These are phyloP conservation scores for Hansenula lynferdii DNA, from an alignment of 1,139 yeast species.

Conservation along the genomic window DNA sequence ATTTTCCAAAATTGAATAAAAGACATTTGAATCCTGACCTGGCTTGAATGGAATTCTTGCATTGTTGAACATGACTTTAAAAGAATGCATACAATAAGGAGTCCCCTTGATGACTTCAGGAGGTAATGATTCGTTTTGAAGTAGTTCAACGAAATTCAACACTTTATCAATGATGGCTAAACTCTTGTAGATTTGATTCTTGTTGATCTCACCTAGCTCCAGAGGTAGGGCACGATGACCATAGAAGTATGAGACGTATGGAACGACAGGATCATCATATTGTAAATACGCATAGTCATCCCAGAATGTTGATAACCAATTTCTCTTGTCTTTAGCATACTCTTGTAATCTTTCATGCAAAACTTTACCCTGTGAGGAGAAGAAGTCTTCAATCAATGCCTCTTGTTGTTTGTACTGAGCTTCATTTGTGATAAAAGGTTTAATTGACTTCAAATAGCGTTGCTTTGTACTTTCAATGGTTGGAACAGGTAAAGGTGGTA, in stretches of 20 bases:
- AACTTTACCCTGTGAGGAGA: constrained; percentile 57
- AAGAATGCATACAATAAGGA: constrained; percentile 94
- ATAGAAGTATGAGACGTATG: constrained; percentile 88
- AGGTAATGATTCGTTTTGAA: constrained; percentile 54
- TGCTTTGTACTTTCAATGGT: constrained; percentile 64
- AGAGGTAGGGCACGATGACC: constrained; percentile 66
- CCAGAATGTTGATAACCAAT: constrained; percentile 95
- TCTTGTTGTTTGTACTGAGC: constrained; percentile 58
- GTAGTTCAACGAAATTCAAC: constrained; percentile 47
- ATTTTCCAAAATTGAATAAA: constrained; percentile 48
- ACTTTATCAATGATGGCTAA: constrained; percentile 55
- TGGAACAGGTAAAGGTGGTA: constrained; percentile 91
- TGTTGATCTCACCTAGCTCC: constrained; percentile 44
- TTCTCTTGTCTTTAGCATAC: constrained; percentile 59
- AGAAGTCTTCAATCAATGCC: constrained; percentile 60
- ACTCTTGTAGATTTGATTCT: constrained; percentile 74
- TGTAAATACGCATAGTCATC: constrained; percentile 90
- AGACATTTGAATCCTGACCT: constrained; percentile 51
- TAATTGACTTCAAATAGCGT: constrained; percentile 66
- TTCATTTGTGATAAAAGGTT: constrained; percentile 55
- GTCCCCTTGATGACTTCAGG: constrained; percentile 79
- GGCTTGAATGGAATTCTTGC: constrained; percentile 69
- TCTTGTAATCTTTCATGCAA: constrained; percentile 64
- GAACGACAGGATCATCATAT: constrained; percentile 90
- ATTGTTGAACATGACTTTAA: constrained; percentile 87